Base-by-base conservation (phyloP, 192 early-diverging fungal species). In the Mortierella claussenii region DNA sequence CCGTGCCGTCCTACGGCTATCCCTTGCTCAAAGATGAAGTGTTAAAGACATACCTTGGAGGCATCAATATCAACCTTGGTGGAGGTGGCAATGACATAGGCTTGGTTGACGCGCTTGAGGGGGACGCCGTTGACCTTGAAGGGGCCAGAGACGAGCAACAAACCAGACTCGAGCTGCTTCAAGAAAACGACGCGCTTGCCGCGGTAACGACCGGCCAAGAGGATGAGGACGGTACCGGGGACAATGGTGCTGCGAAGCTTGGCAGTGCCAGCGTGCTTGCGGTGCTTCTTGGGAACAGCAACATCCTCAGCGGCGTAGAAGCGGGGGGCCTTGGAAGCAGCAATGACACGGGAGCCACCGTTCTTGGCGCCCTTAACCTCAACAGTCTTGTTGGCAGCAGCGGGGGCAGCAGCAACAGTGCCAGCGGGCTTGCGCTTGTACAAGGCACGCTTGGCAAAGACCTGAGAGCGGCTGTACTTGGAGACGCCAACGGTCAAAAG, bases 101-200 rank as follows among this genome's bases (percentile, higher is more conserved):
- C 95, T 88, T 97, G 96, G 93, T 97, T 96, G 81, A 99, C 95
- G 52, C 98, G 93, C 65, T 94, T 89, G 64, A 99, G 86, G 47
- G 98, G 98, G 61, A 99, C 95, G 78, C 98, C 98, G 91, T 99
- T 99, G 86, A 97, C 79, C 89, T 94, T 94, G 92, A 93, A 95
- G 57, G 98, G 98, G 55, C 98, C 98, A 55, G 96, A 94, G 60
- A 99, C 93, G 65, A 99, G 89, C 55, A 99, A 87, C 64, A 99
- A 90, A 60, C 98, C 98, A 71, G 93, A 93, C 68, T 86, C 83
- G 73, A 99, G 90, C 85, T 95, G 93, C 91, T 96, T 97, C 81
- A 99, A 88, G 90, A 95, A 97, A 36, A 99, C 98, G 73, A 98
- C 98, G 59, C 98, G 91, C 92, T 97, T 97, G 60, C 98, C 98